A percentile compares a stretch with the other conserved stretches of the same genome.
Evolutionary conservation across 768 basidiomycete species (phyloP).

Genomic region (Tulasnella sp.): DNA sequence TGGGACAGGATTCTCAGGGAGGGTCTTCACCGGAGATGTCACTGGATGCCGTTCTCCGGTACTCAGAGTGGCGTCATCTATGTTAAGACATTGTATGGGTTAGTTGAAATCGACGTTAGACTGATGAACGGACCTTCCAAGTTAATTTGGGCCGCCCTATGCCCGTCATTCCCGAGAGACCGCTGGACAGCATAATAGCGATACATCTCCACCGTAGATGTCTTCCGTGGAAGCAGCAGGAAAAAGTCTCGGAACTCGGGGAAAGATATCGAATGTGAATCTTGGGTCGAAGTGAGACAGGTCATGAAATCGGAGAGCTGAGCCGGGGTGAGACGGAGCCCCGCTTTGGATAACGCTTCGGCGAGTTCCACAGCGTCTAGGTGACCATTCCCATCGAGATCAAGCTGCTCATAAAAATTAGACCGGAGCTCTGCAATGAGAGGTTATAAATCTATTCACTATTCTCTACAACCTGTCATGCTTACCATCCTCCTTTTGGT

Average conservation of each 20-base stretch:
- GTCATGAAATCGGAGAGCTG: constrained; percentile 83
- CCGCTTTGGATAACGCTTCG: constrained; percentile 70
- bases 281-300: constrained; percentile 70
- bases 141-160: constrained; percentile 76
- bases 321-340: constrained; percentile 67
- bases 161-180: constrained; percentile 72
- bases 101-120: not conserved
- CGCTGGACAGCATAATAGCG: constrained; percentile 73
- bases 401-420: constrained; percentile 88
- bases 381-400: constrained; percentile 84
- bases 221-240: constrained; percentile 79
- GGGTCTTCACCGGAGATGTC: constrained; percentile 16
- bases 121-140: constrained; percentile 72
- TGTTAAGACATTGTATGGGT: constrained; percentile 4
- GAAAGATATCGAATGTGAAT: constrained; percentile 74
- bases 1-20: constrained; percentile 2
- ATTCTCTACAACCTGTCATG: constrained; percentile 34
- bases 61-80: constrained; percentile 78
- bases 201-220: constrained; percentile 83
- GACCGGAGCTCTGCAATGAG: constrained; percentile 75
- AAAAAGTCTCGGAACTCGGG: constrained; percentile 60
- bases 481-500: constrained; percentile 79
- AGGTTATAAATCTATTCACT: constrained; percentile 10
- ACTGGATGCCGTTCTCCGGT: constrained; percentile 68
- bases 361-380: constrained; percentile 68